phyloP scores from a whole-genome alignment of 176 grass and related monocot species.

The Lolium multiflorum region DNA sequence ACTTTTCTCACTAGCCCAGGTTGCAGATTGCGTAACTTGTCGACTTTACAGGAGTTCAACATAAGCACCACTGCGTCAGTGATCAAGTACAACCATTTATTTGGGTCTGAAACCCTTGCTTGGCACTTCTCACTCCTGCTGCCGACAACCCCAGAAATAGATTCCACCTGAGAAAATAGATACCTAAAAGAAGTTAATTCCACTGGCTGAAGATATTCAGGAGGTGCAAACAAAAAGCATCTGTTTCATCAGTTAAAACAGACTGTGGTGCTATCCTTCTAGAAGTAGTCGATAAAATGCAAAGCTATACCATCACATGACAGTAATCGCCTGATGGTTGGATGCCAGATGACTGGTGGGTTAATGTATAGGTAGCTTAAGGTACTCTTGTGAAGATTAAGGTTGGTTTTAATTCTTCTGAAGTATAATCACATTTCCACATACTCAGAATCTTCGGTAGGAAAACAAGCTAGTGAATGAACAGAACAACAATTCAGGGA shows the following conservation, averaged over 20 bases:
- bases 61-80: conserved; percentile 54
- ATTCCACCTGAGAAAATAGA: conserved; percentile 50
- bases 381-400: background rate
- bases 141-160: background rate
- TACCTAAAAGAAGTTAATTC: conserved; percentile 44
- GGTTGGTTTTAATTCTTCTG: background rate
- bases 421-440: background rate
- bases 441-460: background rate
- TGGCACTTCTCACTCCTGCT: background rate
- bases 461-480: background rate
- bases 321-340: background rate
- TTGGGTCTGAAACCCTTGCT: conserved; percentile 16
- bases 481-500: background rate
- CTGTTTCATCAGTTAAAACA: background rate
- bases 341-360: background rate
- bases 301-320: background rate
- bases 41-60: conserved; percentile 58
- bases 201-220: conserved; percentile 25
- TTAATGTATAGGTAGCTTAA: conserved; percentile 12
- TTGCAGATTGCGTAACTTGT: conserved; percentile 35
- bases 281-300: background rate
- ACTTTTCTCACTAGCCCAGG: conserved; percentile 44
- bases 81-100: conserved; percentile 44
- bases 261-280: background rate
- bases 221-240: background rate